A percentile compares a stretch with the other conserved stretches of the same genome.
These are phyloP conservation scores for Fusarium sp. DNA, from an alignment of 2,329 filamentous ascomycete species.

Conservation along the genomic window DNA sequence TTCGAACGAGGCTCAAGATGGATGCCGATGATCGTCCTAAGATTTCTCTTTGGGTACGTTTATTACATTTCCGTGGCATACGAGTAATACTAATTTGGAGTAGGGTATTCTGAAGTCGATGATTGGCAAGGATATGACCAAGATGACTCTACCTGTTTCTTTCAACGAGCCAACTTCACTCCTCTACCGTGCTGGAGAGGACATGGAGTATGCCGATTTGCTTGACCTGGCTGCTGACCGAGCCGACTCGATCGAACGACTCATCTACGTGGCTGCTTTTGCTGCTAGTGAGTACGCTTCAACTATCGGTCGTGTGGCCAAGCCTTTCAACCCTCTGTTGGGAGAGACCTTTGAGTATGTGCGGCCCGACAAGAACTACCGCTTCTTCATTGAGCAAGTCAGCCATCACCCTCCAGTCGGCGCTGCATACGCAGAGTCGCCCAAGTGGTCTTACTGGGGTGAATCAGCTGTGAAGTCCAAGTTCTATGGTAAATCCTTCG, in stretches of 20 bases:
- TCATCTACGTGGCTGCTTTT: constrained; percentile 95
- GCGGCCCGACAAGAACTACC: constrained; percentile 94
- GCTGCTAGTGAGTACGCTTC: constrained; percentile 97
- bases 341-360: constrained; percentile 98
- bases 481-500: constrained; percentile 97
- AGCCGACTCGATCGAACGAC: constrained; percentile 86
- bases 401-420: constrained; percentile 96
- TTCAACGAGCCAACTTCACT: constrained; percentile 99
- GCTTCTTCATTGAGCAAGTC: constrained; percentile 98
- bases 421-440: constrained; percentile 90
- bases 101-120: constrained; percentile 98
- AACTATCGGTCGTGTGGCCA: constrained; percentile 95
- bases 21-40: constrained; percentile 93
- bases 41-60: constrained; percentile 91
- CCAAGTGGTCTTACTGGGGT: constrained; percentile 97
- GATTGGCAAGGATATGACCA: constrained; percentile 99
- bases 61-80: not conserved
- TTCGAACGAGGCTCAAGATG: constrained; percentile 83
- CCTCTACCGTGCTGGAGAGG: constrained; percentile 93
- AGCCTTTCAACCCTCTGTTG: constrained; percentile 96
- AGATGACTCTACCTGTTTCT: constrained; percentile 97
- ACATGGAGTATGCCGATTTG: constrained; percentile 97
- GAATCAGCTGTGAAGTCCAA: constrained; percentile 96
- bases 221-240: constrained; percentile 89
- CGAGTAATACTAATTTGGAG: constrained; percentile 36